Evolutionary conservation across 192 early-diverging fungal species (phyloP), one percentile per base, ranked within the genome.

Genomic region (Coemansia sp.): DNA sequence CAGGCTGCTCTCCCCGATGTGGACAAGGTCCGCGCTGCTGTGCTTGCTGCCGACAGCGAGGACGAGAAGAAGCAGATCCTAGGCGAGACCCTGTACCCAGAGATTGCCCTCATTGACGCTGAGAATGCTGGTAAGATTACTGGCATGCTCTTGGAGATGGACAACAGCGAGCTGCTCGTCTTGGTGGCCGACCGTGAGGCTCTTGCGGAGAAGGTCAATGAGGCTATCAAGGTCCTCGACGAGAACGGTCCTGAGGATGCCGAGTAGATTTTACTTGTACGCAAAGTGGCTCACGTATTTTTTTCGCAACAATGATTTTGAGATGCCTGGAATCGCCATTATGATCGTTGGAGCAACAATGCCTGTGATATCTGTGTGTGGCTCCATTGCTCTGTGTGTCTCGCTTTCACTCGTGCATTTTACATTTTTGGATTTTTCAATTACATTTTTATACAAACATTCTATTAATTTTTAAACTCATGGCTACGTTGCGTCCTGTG

Each of bases 101-200:
- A 90, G 45, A 94, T 99, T 66, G 83, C 86, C 62, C 62, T 42
- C 12, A 66, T 69, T 41, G 86, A 93, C 73, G 86, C 87, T 56
- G 84, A 88, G 31, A 81, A 85, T 62, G 94, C 96, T 59, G 94
- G 94, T 69, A 98, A 99, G 90, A 94, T 99, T 76, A 98, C 96
- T 33, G 97, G 97, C 64, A 98, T 99, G 96, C 86, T 96, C 61
- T 85, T 98, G 55, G 96, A 99, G 84, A 99, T 98, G 96, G 94
- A 98, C 77, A 95, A 95, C 73, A 77, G 86, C 59, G 97, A 99
- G 78, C 83, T 98, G 59, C 82, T 98, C 63, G 88, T 93, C 77
- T 73, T 98, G 61, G 77, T 97, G 57, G 96, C 96, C 83, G 87
- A 88, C 78, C 73, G 79, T 47, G 89, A 86, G 42, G 93, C 92